Conservation (phyloP, 306 rosid genomes). For the Acmispon strigosus region DNA sequence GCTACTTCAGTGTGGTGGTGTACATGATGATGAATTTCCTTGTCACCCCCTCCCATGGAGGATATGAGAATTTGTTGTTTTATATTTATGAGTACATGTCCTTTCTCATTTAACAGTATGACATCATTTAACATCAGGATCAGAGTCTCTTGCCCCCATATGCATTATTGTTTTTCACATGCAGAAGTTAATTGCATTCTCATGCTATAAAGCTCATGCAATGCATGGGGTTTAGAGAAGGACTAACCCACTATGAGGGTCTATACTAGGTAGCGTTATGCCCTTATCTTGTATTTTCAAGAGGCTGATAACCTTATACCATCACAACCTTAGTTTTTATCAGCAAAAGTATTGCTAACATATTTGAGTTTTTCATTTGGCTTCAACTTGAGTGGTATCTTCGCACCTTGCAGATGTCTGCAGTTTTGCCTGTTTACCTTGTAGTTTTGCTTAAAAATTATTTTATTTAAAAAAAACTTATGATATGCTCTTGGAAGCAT, state of each 20-base stretch:
- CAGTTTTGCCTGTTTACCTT: neutral
- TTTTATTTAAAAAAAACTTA: neutral
- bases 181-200: neutral
- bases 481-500: neutral
- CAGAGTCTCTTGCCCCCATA: neutral
- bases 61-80: conserved; percentile 8
- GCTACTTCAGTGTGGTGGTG: conserved; percentile 11
- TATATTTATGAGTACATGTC: neutral
- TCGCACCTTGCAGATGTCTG: neutral
- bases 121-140: neutral
- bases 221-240: neutral
- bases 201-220: neutral
- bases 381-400: neutral
- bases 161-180: neutral
- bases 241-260: neutral
- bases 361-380: neutral
- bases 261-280: neutral
- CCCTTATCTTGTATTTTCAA: neutral
- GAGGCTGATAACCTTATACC: neutral
- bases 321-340: neutral
- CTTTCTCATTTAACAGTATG: too few species aligned
- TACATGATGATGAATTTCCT: neutral
- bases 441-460: neutral
- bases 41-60: neutral
- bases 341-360: neutral